Evolutionary conservation across 768 basidiomycete species (phyloP).

Genomic region (Collybia nuda): DNA sequence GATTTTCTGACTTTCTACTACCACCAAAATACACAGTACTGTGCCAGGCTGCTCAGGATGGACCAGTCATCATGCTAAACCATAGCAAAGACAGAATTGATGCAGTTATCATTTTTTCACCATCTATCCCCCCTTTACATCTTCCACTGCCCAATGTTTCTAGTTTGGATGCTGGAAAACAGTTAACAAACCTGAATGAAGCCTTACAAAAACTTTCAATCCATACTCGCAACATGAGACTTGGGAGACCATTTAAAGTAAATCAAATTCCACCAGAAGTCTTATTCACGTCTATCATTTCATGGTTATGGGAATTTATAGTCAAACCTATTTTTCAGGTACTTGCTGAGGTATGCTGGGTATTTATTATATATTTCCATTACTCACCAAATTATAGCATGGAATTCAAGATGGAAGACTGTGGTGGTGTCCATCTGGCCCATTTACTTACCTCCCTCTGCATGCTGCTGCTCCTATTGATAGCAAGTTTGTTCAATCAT

Average conservation of each 20-base stretch:
- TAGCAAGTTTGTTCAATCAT: constrained; percentile 10
- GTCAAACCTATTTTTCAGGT: constrained; percentile 8
- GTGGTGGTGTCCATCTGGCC: constrained; percentile 16
- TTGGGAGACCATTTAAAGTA: background rate
- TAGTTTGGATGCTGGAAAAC: background rate
- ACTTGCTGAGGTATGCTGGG: constrained; percentile 2
- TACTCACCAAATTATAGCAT: constrained; percentile 1
- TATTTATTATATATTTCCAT: background rate
- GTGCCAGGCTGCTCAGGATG: constrained; percentile 8
- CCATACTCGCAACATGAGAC: constrained; percentile 2
- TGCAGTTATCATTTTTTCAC: constrained; percentile 11
- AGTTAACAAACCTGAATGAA: background rate
- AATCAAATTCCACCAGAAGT: background rate
- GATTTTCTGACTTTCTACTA: constrained; percentile 9
- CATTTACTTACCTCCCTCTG: constrained; percentile 12
- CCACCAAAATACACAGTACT: constrained; percentile 5
- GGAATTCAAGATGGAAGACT: constrained; percentile 9
- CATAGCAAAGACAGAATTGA: constrained; percentile 7
- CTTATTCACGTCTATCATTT: constrained; percentile 5
- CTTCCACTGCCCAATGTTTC: background rate
- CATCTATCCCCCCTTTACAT: background rate
- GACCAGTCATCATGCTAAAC: constrained; percentile 18
- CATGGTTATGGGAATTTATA: constrained; percentile 8
- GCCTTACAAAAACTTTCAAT: background rate
- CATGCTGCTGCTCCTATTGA: constrained; percentile 9